These are phyloP conservation scores for Epichloe baconii DNA, from an alignment of 2,329 filamentous ascomycete species.

Conservation along the genomic window DNA sequence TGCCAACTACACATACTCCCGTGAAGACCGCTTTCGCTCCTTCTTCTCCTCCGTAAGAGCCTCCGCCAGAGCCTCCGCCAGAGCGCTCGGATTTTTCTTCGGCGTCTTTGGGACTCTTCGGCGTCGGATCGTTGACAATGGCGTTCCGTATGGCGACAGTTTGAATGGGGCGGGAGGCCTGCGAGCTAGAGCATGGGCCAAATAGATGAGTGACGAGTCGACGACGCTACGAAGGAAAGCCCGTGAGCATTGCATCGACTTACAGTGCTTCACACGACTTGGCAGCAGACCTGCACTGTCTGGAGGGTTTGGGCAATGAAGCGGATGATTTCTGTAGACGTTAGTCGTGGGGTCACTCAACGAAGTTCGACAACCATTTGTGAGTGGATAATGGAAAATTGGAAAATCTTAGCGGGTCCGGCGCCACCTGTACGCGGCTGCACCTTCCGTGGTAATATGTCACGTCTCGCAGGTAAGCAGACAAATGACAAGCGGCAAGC, in stretches of 20 bases:
- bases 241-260: not conserved
- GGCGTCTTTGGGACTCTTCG: constrained; percentile 13
- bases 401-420: not conserved
- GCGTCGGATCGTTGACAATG: constrained; percentile 11
- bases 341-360: constrained; percentile 1
- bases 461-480: not conserved
- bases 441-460: not conserved
- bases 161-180: not conserved
- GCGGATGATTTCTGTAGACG: too few relatives aligned
- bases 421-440: not conserved
- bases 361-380: too few relatives aligned
- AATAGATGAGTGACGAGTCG: not conserved
- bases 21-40: constrained; percentile 14
- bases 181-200: not conserved
- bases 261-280: not conserved
- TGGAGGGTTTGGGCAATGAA: constrained; percentile 1
- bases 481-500: not conserved
- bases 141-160: not conserved
- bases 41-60: constrained; percentile 1
- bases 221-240: not conserved
- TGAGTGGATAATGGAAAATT: too few relatives aligned
- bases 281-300: not conserved
- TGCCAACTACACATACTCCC: constrained; percentile 16
- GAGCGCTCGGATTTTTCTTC: constrained; percentile 1
- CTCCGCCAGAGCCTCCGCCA: not conserved